Conservation (phyloP, 345 rosid genomes). For the Gossypium raimondii region DNA sequence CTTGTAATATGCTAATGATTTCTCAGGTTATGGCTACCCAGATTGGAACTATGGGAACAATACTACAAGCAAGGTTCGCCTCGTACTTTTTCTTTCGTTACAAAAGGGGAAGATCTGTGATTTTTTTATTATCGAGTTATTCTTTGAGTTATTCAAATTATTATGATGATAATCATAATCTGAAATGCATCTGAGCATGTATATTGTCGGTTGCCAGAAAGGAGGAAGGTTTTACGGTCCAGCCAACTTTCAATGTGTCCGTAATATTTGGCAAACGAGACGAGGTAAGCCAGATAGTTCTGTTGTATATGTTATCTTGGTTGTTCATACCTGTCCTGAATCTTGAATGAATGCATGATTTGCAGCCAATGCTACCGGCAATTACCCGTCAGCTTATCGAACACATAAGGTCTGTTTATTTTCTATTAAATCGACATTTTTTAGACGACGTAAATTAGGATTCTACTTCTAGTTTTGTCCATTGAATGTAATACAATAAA, state of each 20-base stretch:
- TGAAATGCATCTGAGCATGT: conserved; percentile 6
- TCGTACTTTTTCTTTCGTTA: background rate
- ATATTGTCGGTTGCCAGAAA: conserved; percentile 47
- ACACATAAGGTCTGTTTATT: conserved; percentile 56
- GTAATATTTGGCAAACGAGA: conserved; percentile 90
- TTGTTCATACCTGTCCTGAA: conserved; percentile 14
- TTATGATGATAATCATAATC: background rate
- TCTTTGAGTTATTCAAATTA: background rate
- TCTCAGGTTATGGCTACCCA: conserved; percentile 80
- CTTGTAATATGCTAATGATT: conserved; percentile 21
- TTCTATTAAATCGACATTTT: background rate
- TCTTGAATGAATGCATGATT: conserved; percentile 15
- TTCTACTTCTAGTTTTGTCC: background rate
- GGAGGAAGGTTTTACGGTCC: conserved; percentile 72
- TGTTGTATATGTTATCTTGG: background rate
- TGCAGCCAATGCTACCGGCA: conserved; percentile 78
- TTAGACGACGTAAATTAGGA: background rate
- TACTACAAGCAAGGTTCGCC: conserved; percentile 71
- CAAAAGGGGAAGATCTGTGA: background rate
- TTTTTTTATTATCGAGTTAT: background rate
- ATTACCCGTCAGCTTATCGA: conserved; percentile 85
- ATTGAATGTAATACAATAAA: background rate
- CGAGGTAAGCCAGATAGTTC: conserved; percentile 43
- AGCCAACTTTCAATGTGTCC: conserved; percentile 77
- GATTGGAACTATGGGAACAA: conserved; percentile 85